Evolutionary conservation across 164 flowering plant species (phyloP).

Genomic region (Tetracentron sinense): DNA sequence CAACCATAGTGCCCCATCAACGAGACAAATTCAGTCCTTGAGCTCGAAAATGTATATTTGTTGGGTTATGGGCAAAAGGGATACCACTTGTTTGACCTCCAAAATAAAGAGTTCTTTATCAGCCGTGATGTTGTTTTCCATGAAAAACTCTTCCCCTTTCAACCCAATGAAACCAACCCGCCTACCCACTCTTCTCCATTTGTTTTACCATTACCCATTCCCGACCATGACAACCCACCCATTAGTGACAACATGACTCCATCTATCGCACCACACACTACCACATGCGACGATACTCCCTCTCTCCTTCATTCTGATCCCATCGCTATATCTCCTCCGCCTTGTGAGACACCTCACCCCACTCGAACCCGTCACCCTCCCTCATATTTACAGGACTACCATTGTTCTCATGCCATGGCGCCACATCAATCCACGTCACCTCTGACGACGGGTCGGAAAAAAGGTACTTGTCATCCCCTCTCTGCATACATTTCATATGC

Average conservation of each 20-base stretch:
- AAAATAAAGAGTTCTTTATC: neutral
- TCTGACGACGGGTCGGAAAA: too few relatives aligned
- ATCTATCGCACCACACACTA: too few relatives aligned
- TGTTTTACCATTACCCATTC: neutral
- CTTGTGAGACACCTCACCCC: neutral
- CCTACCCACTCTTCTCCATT: neutral
- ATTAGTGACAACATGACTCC: neutral
- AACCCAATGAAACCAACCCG: too few relatives aligned
- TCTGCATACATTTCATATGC: neutral
- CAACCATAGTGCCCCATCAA: too few relatives aligned
- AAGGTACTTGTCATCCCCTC: neutral
- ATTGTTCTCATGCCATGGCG: neutral
- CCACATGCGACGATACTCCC: neutral
- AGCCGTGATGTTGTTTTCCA: neutral
- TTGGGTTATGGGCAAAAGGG: neutral
- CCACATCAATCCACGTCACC: neutral
- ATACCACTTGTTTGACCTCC: neutral
- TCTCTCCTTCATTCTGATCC: neutral
- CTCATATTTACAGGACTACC: neutral
- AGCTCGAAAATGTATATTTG: too few relatives aligned
- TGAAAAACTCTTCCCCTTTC: neutral
- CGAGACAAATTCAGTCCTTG: too few relatives aligned
- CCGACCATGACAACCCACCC: neutral
- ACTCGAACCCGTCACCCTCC: neutral
- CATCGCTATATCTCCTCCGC: neutral